Base-by-base conservation (phyloP, 306 rosid species). In the Senna siamea region DNA sequence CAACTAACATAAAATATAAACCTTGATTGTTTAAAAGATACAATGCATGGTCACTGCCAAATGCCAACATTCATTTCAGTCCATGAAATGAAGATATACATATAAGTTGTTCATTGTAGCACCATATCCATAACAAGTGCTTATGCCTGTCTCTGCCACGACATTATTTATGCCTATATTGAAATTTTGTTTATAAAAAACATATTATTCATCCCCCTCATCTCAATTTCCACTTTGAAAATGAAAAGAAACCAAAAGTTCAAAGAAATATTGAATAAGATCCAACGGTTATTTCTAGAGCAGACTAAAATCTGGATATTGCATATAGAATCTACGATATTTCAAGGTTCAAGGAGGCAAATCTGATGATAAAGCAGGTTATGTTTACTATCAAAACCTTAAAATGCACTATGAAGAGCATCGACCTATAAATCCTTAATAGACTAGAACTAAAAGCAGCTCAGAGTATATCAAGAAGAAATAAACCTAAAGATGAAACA, bases 361-460 rank as follows among this genome's bases (percentile, higher is more conserved):
- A 46, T 65, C 14, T 37, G 67, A 71, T 70, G 59, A 76, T 76
- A 61, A 32, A 66, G 54, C 13, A 26, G 70, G 64, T 57, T 26
- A 20, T 26, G 6, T 58, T 72, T 72, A 72, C 61, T 14, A 67
- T 1, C 26, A 41, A 61, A 28, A 17, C 32, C 64, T n/a, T 30
- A 17, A 11, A 58, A 38, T 9, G 50, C 65, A 72, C 54, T 44
- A 58, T 51, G 56, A 69, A 53, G 53, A 71, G 47, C 81, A 17
- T 5, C 17, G 17, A 48, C 58, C 15, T 18, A 51, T 38, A 59
- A 66, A 54, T 56, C 18, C 32, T 28, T 13, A 55, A 7, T 14
- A 50, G 30, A 70, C 72, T 57, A 47, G 70, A 19, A 70, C 72
- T 57, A 47, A 76, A 46, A 60, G 35, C 23, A 53, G 60, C 61